Evolutionary conservation across 2,329 filamentous ascomycete genomes (phyloP).

Genomic region (Trichophyton equinum): DNA sequence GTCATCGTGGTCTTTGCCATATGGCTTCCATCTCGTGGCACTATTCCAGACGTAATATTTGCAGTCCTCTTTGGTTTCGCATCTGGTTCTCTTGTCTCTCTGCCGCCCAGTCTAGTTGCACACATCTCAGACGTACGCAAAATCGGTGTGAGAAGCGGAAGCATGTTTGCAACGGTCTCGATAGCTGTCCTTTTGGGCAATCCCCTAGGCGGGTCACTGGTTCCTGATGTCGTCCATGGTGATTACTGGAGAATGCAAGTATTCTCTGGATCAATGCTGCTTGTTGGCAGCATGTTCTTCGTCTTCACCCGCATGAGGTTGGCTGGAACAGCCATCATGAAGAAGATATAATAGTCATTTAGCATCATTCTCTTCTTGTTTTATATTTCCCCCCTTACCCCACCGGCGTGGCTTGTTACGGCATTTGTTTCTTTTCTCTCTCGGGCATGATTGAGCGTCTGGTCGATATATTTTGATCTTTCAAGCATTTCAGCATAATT

Average conservation of each 20-base stretch:
- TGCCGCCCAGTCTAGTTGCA: slow-evolving; percentile 52
- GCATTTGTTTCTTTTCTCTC: too few species aligned
- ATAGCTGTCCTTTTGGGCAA: slow-evolving; percentile 54
- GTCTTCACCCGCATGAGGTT: slow-evolving; percentile 26
- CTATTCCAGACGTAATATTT: slow-evolving; percentile 46
- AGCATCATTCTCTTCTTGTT: not conserved
- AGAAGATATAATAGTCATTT: slow-evolving; percentile 19
- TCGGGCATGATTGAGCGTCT: not conserved
- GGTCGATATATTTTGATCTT: not conserved
- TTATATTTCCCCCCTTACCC: not conserved
- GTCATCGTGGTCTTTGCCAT: slow-evolving; percentile 40
- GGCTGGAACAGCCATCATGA: slow-evolving; percentile 19
- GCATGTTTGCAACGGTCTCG: slow-evolving; percentile 48
- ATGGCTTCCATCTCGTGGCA: slow-evolving; percentile 40
- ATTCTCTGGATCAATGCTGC: slow-evolving; percentile 48
- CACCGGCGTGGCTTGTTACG: too few species aligned
- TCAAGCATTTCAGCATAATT: not conserved
- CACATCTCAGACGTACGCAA: slow-evolving; percentile 59
- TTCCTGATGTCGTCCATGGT: slow-evolving; percentile 38
- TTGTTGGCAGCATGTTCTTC: slow-evolving; percentile 32
- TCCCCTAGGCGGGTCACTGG: slow-evolving; percentile 54
- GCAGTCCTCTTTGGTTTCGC: slow-evolving; percentile 57
- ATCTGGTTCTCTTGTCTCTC: slow-evolving; percentile 52
- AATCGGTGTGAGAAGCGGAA: slow-evolving; percentile 56
- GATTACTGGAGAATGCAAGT: slow-evolving; percentile 49